Conservation (phyloP, 139 green algal genomes). For the Closterium sp. region DNA sequence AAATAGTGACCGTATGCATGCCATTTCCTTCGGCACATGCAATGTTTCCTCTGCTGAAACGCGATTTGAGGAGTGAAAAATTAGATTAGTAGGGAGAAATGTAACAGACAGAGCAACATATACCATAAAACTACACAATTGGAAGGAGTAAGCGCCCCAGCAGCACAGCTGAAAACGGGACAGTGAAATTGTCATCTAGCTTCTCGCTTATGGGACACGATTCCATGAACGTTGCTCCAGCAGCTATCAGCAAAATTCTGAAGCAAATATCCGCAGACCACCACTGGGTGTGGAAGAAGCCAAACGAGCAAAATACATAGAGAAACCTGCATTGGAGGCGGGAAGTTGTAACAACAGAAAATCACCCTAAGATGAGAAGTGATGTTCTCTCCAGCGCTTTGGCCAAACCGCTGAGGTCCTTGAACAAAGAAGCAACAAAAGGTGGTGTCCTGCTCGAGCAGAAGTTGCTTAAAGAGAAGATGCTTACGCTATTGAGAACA, state of each 20-base stretch:
- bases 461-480: no score
- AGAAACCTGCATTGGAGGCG: neutral
- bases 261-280: neutral
- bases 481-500: neutral
- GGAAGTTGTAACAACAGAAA: no score
- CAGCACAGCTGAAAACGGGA: conserved; percentile 65
- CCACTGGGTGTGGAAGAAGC: neutral
- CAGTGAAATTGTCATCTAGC: conserved; percentile 93
- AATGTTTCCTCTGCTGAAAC: no score
- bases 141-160: conserved; percentile 47
- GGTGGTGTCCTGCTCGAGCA: no score
- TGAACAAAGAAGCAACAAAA: no score
- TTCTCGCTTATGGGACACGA: conserved; percentile 75
- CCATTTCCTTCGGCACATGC: neutral
- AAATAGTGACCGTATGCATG: neutral
- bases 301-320: neutral
- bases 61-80: neutral
- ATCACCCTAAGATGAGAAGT: no score
- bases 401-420: no score
- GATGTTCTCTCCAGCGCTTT: no score
- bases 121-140: neutral
- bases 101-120: neutral
- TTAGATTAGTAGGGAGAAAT: neutral
- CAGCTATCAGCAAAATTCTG: conserved; percentile 41
- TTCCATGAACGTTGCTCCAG: conserved; percentile 73